Conservation (phyloP, 352 stramenopile species). For the Pythium grandisporangium region DNA sequence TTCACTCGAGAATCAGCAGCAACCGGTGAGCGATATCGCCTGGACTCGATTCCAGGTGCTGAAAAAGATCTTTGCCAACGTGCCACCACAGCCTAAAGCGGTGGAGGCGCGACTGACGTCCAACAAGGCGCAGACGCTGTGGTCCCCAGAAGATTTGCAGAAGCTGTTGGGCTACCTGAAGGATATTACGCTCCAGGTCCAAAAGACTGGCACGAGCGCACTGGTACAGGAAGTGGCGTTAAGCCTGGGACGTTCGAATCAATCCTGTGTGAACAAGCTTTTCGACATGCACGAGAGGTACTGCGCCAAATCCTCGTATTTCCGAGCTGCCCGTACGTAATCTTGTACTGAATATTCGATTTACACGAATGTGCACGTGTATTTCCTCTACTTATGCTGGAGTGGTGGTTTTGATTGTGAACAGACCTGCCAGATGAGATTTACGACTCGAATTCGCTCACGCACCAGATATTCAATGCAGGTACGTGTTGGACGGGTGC, state of each 20-base stretch:
- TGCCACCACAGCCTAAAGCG: constrained; percentile 21
- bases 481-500: constrained; percentile 24
- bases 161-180: constrained; percentile 47
- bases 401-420: not conserved
- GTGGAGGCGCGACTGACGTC: no score
- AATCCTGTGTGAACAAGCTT: constrained; percentile 52
- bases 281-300: constrained; percentile 41
- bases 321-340: constrained; percentile 37
- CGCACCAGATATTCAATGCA: constrained; percentile 62
- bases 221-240: constrained; percentile 7
- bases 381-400: no score
- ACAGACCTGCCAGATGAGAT: constrained; percentile 46
- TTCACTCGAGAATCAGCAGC: constrained; percentile 17
- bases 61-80: constrained; percentile 33
- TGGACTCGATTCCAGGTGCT: constrained; percentile 24
- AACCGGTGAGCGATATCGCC: constrained; percentile 5
- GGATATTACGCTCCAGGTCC: constrained; percentile 49
- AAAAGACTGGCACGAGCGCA: constrained; percentile 29
- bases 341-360: no score
- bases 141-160: constrained; percentile 44
- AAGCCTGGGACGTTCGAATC: constrained; percentile 31
- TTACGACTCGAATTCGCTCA: constrained; percentile 39
- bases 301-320: constrained; percentile 21
- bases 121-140: constrained; percentile 26
- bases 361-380: no score